Base-by-base conservation (phyloP, 257 asterid genomes). In the Fraxinus excelsior region DNA sequence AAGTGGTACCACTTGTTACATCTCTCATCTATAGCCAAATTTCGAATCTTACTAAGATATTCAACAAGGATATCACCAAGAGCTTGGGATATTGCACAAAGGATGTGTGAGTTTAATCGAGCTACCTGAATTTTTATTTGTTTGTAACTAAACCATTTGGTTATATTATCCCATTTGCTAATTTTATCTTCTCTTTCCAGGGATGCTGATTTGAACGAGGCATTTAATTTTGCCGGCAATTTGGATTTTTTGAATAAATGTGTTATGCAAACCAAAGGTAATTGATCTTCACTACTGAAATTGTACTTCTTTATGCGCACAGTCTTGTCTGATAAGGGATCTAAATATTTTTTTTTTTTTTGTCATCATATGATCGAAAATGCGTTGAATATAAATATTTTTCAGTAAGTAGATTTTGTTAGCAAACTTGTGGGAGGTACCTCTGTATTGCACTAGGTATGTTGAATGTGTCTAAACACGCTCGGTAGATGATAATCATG, bases 201-300 rank as follows among this genome's bases (percentile, higher is more conserved):
- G 87, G 90, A 86, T 83, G 87, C 87, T 71, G 99, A 93, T 84
- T 69, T 91, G 85, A 80, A 86, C 70, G 96, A 87, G 74, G 99
- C 99, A 29, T 96, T 96, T 85, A 85, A 88, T 78, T 96, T 89
- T 82, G 79, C 80, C 70, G 83, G 73, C 74, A 88, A 96, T 81
- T 84, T 93, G 94, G 97, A 93, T 58, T 93, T 96, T 67, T 82
- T 93, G 83, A 86, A 87, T 79, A 90, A 89, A 78, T 96, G 99
- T 84, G 94, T 88, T 70, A 84, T 70, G 77, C 83, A 89, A 84
- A 84, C 84, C 21, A 88, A 87, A 82, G 98, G 98, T 93, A 88
- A 62, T 68, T 69, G 28, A 64, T 42, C n/a, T 68, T 72, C 26
- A 38, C 13, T 67, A 26, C 46, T 70, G 49, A 70, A 58, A 67